A percentile compares a stretch with the other conserved stretches of the same genome.
These are phyloP conservation scores for Pseudogymnoascus sp. DNA, from an alignment of 2,329 filamentous ascomycete genomes.

Conservation along the genomic window DNA sequence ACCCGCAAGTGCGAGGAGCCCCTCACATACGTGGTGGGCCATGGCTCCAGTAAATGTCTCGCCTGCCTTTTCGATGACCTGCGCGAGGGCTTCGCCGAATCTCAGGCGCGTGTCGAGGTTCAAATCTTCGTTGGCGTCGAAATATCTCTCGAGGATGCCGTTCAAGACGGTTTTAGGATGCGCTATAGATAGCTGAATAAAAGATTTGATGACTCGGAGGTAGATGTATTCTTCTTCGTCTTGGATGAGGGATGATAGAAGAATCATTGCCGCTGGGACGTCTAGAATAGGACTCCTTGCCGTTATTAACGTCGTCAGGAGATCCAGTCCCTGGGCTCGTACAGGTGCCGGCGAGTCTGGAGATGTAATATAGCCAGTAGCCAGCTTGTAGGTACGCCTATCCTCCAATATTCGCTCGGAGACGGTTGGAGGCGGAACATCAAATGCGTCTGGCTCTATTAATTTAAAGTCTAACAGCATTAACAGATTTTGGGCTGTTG, in stretches of 20 bases:
- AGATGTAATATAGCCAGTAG: constrained; percentile 54
- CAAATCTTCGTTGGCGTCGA: constrained; percentile 52
- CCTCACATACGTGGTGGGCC: constrained; percentile 44
- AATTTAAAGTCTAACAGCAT: constrained; percentile 44
- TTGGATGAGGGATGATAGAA: constrained; percentile 54
- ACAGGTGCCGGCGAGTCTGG: constrained; percentile 56
- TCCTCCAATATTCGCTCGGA: constrained; percentile 44
- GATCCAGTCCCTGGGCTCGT: constrained; percentile 54
- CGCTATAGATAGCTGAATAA: constrained; percentile 47
- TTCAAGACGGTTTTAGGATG: constrained; percentile 54
- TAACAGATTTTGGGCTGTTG: constrained; percentile 47
- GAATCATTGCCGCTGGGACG: constrained; percentile 53
- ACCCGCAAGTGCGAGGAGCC: constrained; percentile 54
- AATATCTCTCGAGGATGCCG: constrained; percentile 58
- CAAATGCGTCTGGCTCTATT: constrained; percentile 21
- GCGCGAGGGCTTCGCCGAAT: constrained; percentile 58
- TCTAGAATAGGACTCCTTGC: constrained; percentile 51
- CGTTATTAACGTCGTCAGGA: constrained; percentile 49
- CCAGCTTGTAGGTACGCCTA: constrained; percentile 51
- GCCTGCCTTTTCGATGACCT: constrained; percentile 53
- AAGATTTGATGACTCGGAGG: constrained; percentile 55
- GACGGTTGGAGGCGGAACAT: constrained; percentile 31
- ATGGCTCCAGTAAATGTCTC: constrained; percentile 46
- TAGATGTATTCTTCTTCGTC: constrained; percentile 66
- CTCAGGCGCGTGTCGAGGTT: constrained; percentile 56